Percentiles rank a stretch among this genome's conserved stretches.
Evolutionary conservation across 176 grass and related monocot species (phyloP).

Genomic region (Echinochloa phyllopogon): DNA sequence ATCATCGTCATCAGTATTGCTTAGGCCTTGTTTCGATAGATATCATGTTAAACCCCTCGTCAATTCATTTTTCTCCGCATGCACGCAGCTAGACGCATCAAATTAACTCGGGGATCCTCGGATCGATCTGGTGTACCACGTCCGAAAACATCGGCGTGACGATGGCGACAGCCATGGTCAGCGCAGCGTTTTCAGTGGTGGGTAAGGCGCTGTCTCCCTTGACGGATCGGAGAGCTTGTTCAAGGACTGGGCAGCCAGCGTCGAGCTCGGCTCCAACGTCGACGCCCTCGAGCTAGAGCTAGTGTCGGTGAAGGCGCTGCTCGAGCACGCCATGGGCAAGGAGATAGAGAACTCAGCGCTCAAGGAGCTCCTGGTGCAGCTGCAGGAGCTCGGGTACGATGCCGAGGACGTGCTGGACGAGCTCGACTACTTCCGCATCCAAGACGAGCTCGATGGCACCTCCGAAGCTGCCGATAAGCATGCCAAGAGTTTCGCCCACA

Average conservation of each 20-base stretch:
- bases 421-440: slow-evolving; percentile 33
- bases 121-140: no score
- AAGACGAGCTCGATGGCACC: neutral
- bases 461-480: neutral
- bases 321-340: neutral
- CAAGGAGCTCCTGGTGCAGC: neutral
- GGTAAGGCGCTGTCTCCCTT: neutral
- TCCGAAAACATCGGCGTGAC: no score
- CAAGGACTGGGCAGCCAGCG: neutral
- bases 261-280: neutral
- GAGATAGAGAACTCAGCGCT: neutral
- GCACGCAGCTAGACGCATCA: no score
- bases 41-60: no score
- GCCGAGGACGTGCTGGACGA: slow-evolving; percentile 27
- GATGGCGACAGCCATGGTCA: neutral
- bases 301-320: neutral
- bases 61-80: no score
- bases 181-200: neutral
- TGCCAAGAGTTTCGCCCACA: neutral
- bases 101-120: no score
- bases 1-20: no score
- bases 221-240: neutral
- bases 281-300: neutral
- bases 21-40: no score
- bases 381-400: neutral